Evolutionary conservation across 768 basidiomycete genomes (phyloP).

Genomic region (Asterophora lycoperdoides): DNA sequence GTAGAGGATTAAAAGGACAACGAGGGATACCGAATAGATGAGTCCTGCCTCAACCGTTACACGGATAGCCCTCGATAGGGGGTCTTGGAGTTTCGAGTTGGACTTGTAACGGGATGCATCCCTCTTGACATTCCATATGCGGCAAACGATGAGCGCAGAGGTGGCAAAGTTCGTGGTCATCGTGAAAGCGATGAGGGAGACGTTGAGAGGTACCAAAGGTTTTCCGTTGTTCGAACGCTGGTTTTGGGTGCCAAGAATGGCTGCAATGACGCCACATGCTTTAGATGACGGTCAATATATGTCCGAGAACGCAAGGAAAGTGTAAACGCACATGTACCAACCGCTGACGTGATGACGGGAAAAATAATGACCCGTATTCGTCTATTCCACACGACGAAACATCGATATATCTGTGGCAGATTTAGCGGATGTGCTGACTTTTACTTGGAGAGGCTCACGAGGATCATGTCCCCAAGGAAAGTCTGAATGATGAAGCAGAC

Average conservation of each 20-base stretch:
- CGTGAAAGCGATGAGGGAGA: conserved; percentile 10
- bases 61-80: conserved; percentile 12
- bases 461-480: conserved; percentile 8
- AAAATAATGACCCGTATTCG: background rate
- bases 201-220: conserved; percentile 4
- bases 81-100: conserved; percentile 4
- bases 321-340: conserved; percentile 4
- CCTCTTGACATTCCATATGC: conserved; percentile 14
- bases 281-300: background rate
- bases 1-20: conserved; percentile 12
- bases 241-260: background rate
- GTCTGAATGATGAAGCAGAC: conserved; percentile 8
- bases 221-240: background rate
- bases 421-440: background rate
- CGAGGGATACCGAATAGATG: conserved; percentile 13
- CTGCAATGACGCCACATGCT: conserved; percentile 11
- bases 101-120: conserved; percentile 9
- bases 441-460: conserved; percentile 2
- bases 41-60: conserved; percentile 16
- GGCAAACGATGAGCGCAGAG: conserved; percentile 13
- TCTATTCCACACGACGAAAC: conserved; percentile 11
- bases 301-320: background rate
- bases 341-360: conserved; percentile 7
- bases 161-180: conserved; percentile 12
- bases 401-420: conserved; percentile 12